A percentile compares a stretch with the other conserved stretches of the same genome.
These are phyloP conservation scores for Aspergillus pseudonomiae DNA, from an alignment of 2,329 filamentous ascomycete species.

Conservation along the genomic window DNA sequence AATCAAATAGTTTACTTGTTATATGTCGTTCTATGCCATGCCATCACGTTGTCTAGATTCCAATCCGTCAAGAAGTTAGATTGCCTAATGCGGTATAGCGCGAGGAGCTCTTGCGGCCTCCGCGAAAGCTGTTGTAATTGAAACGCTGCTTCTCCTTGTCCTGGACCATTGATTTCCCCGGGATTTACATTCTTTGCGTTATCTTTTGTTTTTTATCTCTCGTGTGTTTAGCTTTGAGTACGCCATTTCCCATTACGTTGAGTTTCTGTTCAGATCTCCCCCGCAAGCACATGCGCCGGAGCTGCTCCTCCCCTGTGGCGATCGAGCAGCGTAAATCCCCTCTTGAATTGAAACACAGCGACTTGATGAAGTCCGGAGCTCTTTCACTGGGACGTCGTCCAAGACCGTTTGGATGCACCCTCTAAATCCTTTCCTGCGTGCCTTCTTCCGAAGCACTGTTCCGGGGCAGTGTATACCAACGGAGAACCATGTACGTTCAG, in stretches of 20 bases:
- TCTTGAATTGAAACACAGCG: conserved; percentile 29
- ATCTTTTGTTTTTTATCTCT: conserved; percentile 4
- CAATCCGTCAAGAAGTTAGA: neutral
- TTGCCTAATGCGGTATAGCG: conserved; percentile 37
- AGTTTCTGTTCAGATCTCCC: conserved; percentile 10
- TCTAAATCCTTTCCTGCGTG: conserved; percentile 96
- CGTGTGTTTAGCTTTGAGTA: neutral
- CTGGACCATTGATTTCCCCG: conserved; percentile 2
- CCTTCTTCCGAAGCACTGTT: conserved; percentile 97
- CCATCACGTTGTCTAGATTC: neutral
- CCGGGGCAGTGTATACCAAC: conserved; percentile 87
- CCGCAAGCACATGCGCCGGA: conserved; percentile 33
- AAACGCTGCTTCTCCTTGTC: conserved; percentile 9
- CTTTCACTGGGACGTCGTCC: conserved; percentile 41
- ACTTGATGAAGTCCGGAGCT: conserved; percentile 43
- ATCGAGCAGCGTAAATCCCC: conserved; percentile 29
- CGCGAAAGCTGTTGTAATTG: conserved; percentile 24
- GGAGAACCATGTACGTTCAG: conserved; percentile 71
- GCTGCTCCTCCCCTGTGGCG: conserved; percentile 34
- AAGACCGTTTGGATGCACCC: conserved; percentile 80
- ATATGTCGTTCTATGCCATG: neutral
- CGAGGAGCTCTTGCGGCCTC: conserved; percentile 31
- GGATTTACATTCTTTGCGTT: neutral
- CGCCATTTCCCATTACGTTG: neutral
- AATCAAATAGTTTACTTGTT: neutral